Evolutionary conservation across 768 basidiomycete species (phyloP).

Genomic region (Leccinum incarnatum): DNA sequence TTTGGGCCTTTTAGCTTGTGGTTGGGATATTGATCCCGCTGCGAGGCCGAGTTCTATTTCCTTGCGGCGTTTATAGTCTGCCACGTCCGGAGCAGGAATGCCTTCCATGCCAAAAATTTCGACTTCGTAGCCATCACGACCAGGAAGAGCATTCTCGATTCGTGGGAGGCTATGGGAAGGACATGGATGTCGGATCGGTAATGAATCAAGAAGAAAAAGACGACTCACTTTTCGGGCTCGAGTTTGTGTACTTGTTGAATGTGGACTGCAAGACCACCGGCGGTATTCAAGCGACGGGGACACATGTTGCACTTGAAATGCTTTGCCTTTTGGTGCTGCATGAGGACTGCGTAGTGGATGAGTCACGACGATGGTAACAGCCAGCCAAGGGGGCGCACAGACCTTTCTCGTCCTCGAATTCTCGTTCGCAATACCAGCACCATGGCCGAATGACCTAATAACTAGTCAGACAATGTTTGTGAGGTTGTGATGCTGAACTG

Average conservation of each 20-base stretch:
- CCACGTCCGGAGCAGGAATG: slow-evolving; percentile 89
- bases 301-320: slow-evolving; percentile 99
- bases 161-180: slow-evolving; percentile 59
- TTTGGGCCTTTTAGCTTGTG: slow-evolving; percentile 78
- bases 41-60: slow-evolving; percentile 89
- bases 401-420: slow-evolving; percentile 99
- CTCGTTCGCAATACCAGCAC: slow-evolving; percentile 99
- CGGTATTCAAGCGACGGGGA: slow-evolving; percentile 92
- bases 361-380: neutral
- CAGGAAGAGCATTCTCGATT: slow-evolving; percentile 94
- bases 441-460: slow-evolving; percentile 79
- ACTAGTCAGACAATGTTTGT: neutral
- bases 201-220: neutral
- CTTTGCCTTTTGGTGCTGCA: slow-evolving; percentile 99
- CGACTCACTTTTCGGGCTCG: slow-evolving; percentile 72
- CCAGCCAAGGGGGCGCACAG: slow-evolving; percentile 9
- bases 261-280: slow-evolving; percentile 96
- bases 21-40: slow-evolving; percentile 78
- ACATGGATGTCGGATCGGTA: slow-evolving; percentile 11
- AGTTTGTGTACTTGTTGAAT: slow-evolving; percentile 99
- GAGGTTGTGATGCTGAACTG: slow-evolving; percentile 1
- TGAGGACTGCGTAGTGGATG: slow-evolving; percentile 60
- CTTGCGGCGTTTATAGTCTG: slow-evolving; percentile 94
- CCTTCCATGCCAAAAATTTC: slow-evolving; percentile 99
- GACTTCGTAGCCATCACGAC: slow-evolving; percentile 95